phyloP scores from a whole-genome alignment of 352 stramenopile species.

The Globisporangium nodosum region DNA sequence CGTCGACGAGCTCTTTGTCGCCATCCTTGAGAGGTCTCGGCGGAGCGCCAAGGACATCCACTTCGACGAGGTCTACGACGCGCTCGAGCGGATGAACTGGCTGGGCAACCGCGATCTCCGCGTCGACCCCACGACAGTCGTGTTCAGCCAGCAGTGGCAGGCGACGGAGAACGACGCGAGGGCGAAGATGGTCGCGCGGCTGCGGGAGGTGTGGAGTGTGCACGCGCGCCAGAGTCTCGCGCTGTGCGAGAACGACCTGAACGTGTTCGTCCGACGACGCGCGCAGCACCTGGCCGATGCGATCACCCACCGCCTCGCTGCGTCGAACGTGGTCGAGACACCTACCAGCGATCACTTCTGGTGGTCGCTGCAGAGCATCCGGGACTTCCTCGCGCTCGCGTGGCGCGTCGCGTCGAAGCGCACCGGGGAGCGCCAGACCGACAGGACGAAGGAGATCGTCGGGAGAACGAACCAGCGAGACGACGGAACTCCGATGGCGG shows the following conservation, averaged over 20 bases:
- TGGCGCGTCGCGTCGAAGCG: slow-evolving; percentile 40
- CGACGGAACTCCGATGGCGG: too few species aligned
- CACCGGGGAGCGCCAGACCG: slow-evolving; percentile 1
- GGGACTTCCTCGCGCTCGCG: slow-evolving; percentile 32
- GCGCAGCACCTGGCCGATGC: slow-evolving; percentile 15
- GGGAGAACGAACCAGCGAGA: not conserved
- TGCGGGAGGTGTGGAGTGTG: slow-evolving; percentile 30
- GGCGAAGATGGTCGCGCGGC: not conserved
- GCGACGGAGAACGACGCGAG: slow-evolving; percentile 1
- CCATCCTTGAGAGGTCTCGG: slow-evolving; percentile 19
- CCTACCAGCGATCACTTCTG: slow-evolving; percentile 8
- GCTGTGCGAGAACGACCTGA: slow-evolving; percentile 51
- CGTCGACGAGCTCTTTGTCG: slow-evolving; percentile 35
- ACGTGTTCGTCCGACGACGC: slow-evolving; percentile 36
- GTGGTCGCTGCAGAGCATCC: slow-evolving; percentile 23
- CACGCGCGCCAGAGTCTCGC: slow-evolving; percentile 25
- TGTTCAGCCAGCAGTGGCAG: slow-evolving; percentile 15
- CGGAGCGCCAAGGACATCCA: slow-evolving; percentile 23
- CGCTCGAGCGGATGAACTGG: slow-evolving; percentile 24
- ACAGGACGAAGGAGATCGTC: not conserved
- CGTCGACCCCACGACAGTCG: slow-evolving; percentile 13
- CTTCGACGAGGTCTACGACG: slow-evolving; percentile 32
- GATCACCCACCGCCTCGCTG: slow-evolving; percentile 16
- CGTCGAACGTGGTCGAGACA: too few species aligned
- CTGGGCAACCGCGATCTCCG: slow-evolving; percentile 22